Base-by-base conservation (phyloP, 441 rosid genomes). In the Mallotus repandus region DNA sequence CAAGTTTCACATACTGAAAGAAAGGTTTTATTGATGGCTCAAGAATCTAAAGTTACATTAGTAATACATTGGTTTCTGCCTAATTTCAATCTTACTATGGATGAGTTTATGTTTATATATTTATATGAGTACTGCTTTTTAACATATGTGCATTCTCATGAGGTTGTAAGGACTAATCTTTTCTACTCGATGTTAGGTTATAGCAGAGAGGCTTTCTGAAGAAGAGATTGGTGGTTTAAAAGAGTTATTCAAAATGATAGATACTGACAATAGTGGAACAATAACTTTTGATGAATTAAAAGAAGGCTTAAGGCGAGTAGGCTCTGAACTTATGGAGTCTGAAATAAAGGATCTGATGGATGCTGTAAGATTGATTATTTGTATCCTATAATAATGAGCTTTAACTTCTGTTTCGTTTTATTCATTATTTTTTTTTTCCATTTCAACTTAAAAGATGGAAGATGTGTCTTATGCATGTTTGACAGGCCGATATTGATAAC, bases 151-250 rank as follows among this genome's bases (percentile, higher is more conserved):
- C 57, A 8, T 15, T 12, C 19, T 19, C 9, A 41, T 4, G 10
- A 25, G 35, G 35, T 41, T 62, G 66, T 6, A 6, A 16, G 4
- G 43, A 29, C 52, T 71, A 46, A 60, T 66, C 41, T 35, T 66
- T 53, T 4, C 1, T 9, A 69, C 55, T 55, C 21, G 64, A 70
- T 70, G 76, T 72, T 71, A 90, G 97, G 97, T 92, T 46, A 90
- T 92, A 64, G 96, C 97, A 48, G 97, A 92, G 79, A 84, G 94
- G 68, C 91, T 92, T 54, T 92, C 96, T 0, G 96, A 92, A 72
- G 96, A 90, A 89, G 97, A 90, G 74, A 92, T 92, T 41, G 97
- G 94, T 22, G 97, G 97, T 15, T 74, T 92, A 68, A 90, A 82
- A 80, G 96, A 92, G 83, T 63, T 90, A 78, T 92, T 92, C 79